phyloP scores from a whole-genome alignment of 1,284 basidiomycete genomes.

The Schizophyllum amplum region DNA sequence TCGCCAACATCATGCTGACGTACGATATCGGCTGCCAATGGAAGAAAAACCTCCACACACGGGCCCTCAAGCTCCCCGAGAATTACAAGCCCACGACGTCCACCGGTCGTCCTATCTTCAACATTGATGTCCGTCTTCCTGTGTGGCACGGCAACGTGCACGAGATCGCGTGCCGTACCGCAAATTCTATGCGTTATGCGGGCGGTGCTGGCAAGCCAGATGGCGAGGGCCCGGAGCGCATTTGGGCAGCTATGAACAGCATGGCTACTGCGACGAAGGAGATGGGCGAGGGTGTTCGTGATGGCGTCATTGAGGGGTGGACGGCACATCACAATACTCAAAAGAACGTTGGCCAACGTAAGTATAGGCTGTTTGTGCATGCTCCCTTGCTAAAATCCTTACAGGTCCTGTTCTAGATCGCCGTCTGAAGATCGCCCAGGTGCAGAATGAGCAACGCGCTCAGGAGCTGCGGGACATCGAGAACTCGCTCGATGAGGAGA shows the following conservation, averaged over 20 bases:
- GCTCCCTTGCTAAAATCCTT: too few species aligned
- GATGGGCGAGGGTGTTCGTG: constrained; percentile 24
- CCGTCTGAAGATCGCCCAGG: too few species aligned
- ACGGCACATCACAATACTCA: constrained; percentile 21
- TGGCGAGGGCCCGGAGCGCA: constrained; percentile 26
- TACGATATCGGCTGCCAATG: constrained; percentile 18
- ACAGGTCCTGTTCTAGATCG: too few species aligned
- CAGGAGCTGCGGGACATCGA: too few species aligned
- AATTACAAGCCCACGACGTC: constrained; percentile 2
- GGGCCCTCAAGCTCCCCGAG: not conserved
- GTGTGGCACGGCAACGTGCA: constrained; percentile 7
- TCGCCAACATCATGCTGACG: constrained; percentile 1
- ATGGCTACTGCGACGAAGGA: constrained; percentile 21
- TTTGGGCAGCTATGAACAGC: constrained; percentile 21
- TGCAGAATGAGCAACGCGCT: too few species aligned
- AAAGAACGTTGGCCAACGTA: constrained; percentile 15
- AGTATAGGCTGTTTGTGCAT: too few species aligned
- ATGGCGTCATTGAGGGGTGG: constrained; percentile 24
- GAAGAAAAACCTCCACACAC: constrained; percentile 7
- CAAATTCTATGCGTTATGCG: constrained; percentile 14
- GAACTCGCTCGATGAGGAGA: too few species aligned
- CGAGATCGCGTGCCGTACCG: constrained; percentile 1
- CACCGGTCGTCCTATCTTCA: constrained; percentile 4
- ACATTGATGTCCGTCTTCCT: constrained; percentile 7
- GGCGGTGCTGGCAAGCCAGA: constrained; percentile 21